Conservation (phyloP, 371 early-diverging fungal species). For the Apophysomyces variabilis region DNA sequence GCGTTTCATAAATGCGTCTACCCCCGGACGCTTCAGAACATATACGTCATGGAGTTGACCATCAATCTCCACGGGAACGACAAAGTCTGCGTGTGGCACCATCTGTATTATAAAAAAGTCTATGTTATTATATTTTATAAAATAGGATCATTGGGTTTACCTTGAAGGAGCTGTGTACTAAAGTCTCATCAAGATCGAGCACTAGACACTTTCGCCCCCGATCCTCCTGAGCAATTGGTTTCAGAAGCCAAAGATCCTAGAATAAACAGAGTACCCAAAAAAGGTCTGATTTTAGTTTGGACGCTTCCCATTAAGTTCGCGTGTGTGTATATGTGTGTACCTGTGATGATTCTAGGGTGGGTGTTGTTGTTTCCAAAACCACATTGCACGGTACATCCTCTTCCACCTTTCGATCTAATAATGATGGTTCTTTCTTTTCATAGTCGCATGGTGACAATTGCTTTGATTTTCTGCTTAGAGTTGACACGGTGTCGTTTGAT, state of each 20-base stretch:
- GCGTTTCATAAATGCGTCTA: slow-evolving; percentile 88
- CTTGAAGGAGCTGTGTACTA: slow-evolving; percentile 70
- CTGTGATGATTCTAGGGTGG: slow-evolving; percentile 12
- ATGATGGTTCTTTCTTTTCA: neutral
- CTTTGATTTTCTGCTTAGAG: slow-evolving; percentile 6
- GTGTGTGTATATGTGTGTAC: neutral
- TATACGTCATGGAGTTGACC: slow-evolving; percentile 91
- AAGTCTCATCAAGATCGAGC: slow-evolving; percentile 70
- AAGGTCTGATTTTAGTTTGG: slow-evolving; percentile 9
- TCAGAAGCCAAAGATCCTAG: slow-evolving; percentile 39
- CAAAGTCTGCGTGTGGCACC: slow-evolving; percentile 83
- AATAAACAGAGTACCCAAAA: slow-evolving; percentile 11
- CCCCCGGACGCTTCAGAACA: slow-evolving; percentile 95
- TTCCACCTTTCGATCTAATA: neutral
- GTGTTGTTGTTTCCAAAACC: slow-evolving; percentile 10
- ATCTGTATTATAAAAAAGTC: slow-evolving; percentile 41
- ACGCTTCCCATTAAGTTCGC: neutral
- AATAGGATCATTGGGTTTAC: slow-evolving; percentile 23
- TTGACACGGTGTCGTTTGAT: slow-evolving; percentile 11
- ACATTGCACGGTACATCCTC: neutral
- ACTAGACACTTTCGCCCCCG: slow-evolving; percentile 58
- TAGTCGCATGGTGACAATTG: neutral
- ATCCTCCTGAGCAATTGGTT: slow-evolving; percentile 46
- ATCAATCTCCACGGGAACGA: slow-evolving; percentile 92
- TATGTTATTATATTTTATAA: neutral